phyloP scores from a whole-genome alignment of 192 early-diverging fungal genomes.

The Umbelopsis sp. region DNA sequence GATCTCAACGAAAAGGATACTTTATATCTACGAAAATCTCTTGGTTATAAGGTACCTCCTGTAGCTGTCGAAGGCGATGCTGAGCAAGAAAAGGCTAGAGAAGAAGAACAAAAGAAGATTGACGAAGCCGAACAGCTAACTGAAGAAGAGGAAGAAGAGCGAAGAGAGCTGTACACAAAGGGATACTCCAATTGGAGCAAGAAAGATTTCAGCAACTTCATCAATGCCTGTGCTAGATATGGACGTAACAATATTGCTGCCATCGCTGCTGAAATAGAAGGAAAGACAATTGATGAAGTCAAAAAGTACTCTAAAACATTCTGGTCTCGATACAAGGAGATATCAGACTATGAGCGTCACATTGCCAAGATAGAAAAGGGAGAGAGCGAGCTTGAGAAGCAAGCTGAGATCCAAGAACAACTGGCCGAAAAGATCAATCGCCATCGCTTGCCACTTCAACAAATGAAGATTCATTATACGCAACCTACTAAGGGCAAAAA shows the following conservation, averaged over 20 bases:
- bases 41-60: constrained; percentile 71
- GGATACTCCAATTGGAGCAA: constrained; percentile 92
- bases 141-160: constrained; percentile 84
- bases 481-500: constrained; percentile 85
- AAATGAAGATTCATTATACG: constrained; percentile 88
- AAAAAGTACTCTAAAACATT: constrained; percentile 84
- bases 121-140: constrained; percentile 88
- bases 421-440: constrained; percentile 76
- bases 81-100: constrained; percentile 60
- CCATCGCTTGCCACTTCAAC: constrained; percentile 81
- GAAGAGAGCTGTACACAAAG: constrained; percentile 63
- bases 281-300: constrained; percentile 89
- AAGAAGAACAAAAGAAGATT: constrained; percentile 82
- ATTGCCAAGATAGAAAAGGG: constrained; percentile 88
- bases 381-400: constrained; percentile 77
- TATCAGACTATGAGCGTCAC: constrained; percentile 86
- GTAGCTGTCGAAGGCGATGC: constrained; percentile 43
- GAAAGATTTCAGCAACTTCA: constrained; percentile 86
- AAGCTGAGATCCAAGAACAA: constrained; percentile 81
- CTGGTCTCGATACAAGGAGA: constrained; percentile 86
- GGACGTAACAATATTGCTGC: constrained; percentile 75
- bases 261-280: constrained; percentile 89
- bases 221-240: constrained; percentile 83
- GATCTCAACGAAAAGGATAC: constrained; percentile 86
- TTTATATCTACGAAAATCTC: constrained; percentile 67